phyloP scores from a whole-genome alignment of 2,329 filamentous ascomycete species.

The Epichloe sylvatica region DNA sequence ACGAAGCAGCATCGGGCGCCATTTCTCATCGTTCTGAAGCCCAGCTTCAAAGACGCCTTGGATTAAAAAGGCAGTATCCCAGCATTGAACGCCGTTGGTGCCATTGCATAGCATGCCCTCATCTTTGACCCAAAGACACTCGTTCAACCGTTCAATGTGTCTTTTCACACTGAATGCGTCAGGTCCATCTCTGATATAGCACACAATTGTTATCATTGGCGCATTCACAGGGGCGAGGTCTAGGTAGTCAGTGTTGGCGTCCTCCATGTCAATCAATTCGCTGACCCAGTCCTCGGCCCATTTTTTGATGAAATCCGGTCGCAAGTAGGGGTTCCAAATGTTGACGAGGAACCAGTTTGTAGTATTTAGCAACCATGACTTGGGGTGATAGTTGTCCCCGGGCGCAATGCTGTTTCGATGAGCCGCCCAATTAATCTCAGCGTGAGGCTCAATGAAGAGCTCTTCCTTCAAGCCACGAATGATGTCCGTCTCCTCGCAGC shows the following conservation, averaged over 20 bases:
- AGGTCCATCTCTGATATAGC: slow-evolving; percentile 73
- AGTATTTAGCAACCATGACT: slow-evolving; percentile 66
- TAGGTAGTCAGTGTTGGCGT: slow-evolving; percentile 80
- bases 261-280: slow-evolving; percentile 77
- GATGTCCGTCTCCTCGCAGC: slow-evolving; percentile 59
- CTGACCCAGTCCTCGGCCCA: slow-evolving; percentile 70
- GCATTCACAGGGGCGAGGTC: slow-evolving; percentile 80
- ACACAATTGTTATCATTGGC: slow-evolving; percentile 77
- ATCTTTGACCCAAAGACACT: slow-evolving; percentile 81
- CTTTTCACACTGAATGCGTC: slow-evolving; percentile 56
- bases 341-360: slow-evolving; percentile 68
- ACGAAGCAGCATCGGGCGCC: slow-evolving; percentile 69
- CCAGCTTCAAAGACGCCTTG: slow-evolving; percentile 70
- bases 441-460: slow-evolving; percentile 66
- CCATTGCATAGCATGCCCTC: slow-evolving; percentile 93
- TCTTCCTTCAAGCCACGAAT: slow-evolving; percentile 64
- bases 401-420: slow-evolving; percentile 73
- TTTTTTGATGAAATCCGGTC: slow-evolving; percentile 50
- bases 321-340: slow-evolving; percentile 67
- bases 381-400: slow-evolving; percentile 84
- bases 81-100: slow-evolving; percentile 94
- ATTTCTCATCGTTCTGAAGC: slow-evolving; percentile 61
- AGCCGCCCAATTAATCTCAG: slow-evolving; percentile 59
- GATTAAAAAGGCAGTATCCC: slow-evolving; percentile 87
- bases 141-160: slow-evolving; percentile 68